Percentiles rank a stretch among this genome's conserved stretches.
Evolutionary conservation across 176 grass and related monocot species (phyloP).

Genomic region (Phyllostachys edulis): DNA sequence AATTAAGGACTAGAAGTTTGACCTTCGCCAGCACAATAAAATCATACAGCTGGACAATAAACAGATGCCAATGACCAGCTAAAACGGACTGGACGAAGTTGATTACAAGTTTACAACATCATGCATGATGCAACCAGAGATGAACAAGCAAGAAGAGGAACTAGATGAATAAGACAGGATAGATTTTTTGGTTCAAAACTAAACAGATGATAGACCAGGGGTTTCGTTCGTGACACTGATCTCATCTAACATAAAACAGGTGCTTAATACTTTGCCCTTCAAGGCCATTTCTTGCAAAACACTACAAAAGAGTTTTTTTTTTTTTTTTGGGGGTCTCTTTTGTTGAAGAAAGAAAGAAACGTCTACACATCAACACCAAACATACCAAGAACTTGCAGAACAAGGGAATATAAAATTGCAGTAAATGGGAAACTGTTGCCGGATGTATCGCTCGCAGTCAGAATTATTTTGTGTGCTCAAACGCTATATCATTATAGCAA

Average conservation of each 20-base stretch:
- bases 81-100: background rate
- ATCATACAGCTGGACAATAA: background rate
- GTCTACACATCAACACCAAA: background rate
- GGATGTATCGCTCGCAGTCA: background rate
- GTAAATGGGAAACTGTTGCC: background rate
- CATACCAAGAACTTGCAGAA: background rate
- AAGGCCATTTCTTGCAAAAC: background rate
- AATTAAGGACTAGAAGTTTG: background rate
- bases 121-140: background rate
- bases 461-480: conserved; percentile 35
- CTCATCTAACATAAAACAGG: background rate
- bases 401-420: background rate
- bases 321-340: no score
- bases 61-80: background rate
- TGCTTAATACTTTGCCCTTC: background rate
- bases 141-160: background rate
- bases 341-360: background rate
- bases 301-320: background rate
- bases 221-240: background rate
- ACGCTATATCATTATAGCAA: conserved; percentile 3
- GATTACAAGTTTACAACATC: background rate
- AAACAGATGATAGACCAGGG: background rate
- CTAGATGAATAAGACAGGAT: background rate
- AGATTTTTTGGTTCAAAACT: background rate
- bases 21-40: background rate